Conservation (phyloP, 331 rosid species). For the Telfairia occidentalis region DNA sequence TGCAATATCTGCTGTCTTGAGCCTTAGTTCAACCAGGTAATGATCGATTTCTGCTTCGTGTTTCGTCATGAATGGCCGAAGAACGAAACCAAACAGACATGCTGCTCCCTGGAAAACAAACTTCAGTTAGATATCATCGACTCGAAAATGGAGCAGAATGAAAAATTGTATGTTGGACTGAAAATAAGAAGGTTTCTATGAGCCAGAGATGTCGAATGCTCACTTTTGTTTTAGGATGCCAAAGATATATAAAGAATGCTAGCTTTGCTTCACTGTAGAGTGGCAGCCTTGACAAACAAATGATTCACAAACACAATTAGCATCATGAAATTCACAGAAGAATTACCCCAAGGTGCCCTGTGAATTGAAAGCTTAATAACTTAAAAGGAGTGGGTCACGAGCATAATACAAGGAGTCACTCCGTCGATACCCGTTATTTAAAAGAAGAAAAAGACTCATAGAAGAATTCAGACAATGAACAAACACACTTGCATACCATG, state of each 20-base stretch:
- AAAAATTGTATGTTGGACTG: not conserved
- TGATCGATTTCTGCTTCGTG: slow-evolving; percentile 30
- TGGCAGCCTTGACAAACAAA: slow-evolving; percentile 22
- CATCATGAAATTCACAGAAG: not conserved
- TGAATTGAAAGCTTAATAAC: not conserved
- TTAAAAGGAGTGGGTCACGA: not conserved
- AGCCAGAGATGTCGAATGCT: not conserved
- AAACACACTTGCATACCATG: slow-evolving; percentile 22
- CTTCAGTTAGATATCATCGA: not conserved
- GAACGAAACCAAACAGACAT: slow-evolving; percentile 18
- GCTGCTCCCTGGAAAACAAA: slow-evolving; percentile 24
- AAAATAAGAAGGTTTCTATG: not conserved
- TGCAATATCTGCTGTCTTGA: slow-evolving; percentile 18
- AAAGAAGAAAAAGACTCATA: not conserved
- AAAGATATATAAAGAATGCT: slow-evolving; percentile 29
- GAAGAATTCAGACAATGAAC: not conserved
- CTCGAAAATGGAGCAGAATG: not conserved
- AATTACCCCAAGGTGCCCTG: not conserved
- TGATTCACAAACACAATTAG: not conserved
- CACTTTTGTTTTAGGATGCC: slow-evolving; percentile 28
- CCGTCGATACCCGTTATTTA: too few relatives aligned
- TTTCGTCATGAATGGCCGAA: slow-evolving; percentile 22
- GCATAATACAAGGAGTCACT: not conserved
- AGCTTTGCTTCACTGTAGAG: slow-evolving; percentile 28
- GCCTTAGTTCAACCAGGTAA: slow-evolving; percentile 19